phyloP scores from a whole-genome alignment of 2,329 filamentous ascomycete genomes.

The Diplodia intermedia region DNA sequence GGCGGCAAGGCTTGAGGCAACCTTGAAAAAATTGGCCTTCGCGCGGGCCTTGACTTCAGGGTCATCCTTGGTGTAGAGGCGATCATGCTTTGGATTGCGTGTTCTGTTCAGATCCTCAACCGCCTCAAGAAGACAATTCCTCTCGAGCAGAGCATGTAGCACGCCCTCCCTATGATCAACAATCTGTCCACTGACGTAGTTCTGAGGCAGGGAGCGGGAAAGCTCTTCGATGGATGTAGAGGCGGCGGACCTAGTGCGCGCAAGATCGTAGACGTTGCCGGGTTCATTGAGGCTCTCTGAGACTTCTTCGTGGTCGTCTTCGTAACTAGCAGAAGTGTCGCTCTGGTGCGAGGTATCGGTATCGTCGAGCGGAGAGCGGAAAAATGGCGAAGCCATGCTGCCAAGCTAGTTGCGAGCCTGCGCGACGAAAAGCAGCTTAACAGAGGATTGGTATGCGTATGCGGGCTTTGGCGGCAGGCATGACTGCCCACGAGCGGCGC shows the following conservation, averaged over 20 bases:
- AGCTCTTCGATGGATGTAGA: constrained; percentile 29
- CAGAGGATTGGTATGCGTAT: constrained; percentile 9
- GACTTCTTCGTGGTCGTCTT: not conserved
- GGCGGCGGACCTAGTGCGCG: constrained; percentile 16
- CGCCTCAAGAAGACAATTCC: constrained; percentile 51
- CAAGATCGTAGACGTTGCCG: constrained; percentile 17
- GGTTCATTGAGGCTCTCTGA: not conserved
- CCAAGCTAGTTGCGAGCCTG: constrained; percentile 15
- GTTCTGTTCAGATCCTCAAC: constrained; percentile 46
- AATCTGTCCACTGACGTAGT: not conserved
- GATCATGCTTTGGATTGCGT: constrained; percentile 24
- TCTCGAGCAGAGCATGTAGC: constrained; percentile 55
- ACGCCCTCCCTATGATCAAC: constrained; percentile 45
- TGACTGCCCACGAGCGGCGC: constrained; percentile 27
- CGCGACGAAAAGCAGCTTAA: constrained; percentile 15
- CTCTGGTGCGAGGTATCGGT: constrained; percentile 17
- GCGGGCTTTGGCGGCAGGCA: constrained; percentile 6
- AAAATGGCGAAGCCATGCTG: constrained; percentile 28
- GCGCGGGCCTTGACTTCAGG: constrained; percentile 49
- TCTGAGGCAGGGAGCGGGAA: constrained; percentile 22
- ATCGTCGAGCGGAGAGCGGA: constrained; percentile 27
- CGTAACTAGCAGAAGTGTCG: constrained; percentile 8
- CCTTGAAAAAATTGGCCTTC: constrained; percentile 47
- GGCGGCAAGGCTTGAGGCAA: constrained; percentile 38
- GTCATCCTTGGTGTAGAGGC: constrained; percentile 39